Evolutionary conservation across 2,329 filamentous ascomycete species (phyloP), one percentile per base, ranked within the genome.

Genomic region (Phaeosphaeriaceae sp.): DNA sequence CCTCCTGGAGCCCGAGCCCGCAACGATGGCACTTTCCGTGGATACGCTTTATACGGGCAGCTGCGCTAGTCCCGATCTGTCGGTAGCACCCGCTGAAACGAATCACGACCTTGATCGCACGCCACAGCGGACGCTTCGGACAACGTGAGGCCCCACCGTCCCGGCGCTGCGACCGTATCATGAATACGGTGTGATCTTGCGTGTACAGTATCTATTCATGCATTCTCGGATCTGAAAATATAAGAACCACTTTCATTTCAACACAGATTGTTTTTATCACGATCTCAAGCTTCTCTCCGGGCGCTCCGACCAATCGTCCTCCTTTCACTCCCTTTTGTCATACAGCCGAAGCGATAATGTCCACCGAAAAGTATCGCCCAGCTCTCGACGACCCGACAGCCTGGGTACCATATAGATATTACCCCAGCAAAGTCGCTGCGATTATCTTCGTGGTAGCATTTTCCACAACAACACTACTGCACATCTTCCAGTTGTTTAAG

Each of bases 391-490:
- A 67, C 22, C 61, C 64, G 4, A 55, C 55, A 40, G 56, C 55
- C 22, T 64, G 54, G 48, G 57, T 63, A 23, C 60, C 55, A 11
- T 70, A 69, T 35, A 61, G 76, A 52, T 83, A 83, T 58, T 62
- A 68, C 3, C 82, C 84, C 0, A 83, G 79, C 0, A 55, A 82
- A 0, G 64, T 76, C 0, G 82, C 79, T 0, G 85, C 83, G 0
- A 68, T 81, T 15, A 74, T 84, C 8, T 84, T 85, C 58, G 70
- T 77, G 11, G 62, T 80, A 24, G 66, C 85, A 3, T 87, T 86
- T 63, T 56, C 68, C 2, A 28, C 78, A 9, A 67, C 77, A 3
- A 82, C 83, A 0, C 22, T 68, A 0, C 59, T 71, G 1, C 83
- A 86, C 59, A 59, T 66, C 0, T 81, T 73, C 57, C 79, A 81